Evolutionary conservation across 495 filamentous ascomycete species (phyloP), one percentile per base, ranked within the genome.

Genomic region (Penicillium antarcticum): DNA sequence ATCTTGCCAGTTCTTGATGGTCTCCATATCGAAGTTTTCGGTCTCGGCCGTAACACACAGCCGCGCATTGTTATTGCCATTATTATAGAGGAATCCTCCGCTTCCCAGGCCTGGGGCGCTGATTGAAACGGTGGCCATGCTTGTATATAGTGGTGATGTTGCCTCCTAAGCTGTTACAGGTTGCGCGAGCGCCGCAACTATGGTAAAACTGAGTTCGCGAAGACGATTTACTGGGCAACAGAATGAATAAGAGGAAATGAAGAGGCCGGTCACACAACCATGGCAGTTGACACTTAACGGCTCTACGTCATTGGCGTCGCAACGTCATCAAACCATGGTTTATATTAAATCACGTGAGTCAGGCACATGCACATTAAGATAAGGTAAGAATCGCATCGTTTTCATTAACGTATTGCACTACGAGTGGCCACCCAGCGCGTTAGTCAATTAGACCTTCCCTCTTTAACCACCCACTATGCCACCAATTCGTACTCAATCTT

Each of bases 11-110:
- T 76, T 72, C 14, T 72, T 68, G 24, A 86, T 49, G 0, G 77
- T 80, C 5, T 77, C 62, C 6, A 63, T 46, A 57, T 88, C 85
- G 55, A 87, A 88, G 3, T 85, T 82, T 0, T 71, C 67, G 11
- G 68, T 70, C 56, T 88, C 84, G 5, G 85, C 75, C 0, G 85
- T 84, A 37, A 89, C 67, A 57, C 83, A 83, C n/a, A 89, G 58
- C 13, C 75, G 73, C 4, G 80, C 80, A n/a, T 77, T 73, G 21
- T 68, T 63, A 18, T 63, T 51, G n/a, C 66, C 67, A 35, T 67
- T 68, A 33, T 70, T 74, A 40, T 73, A 73, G 18, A 76, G 57
- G 8, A 76, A 67, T 0, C 73, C 73, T 1, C 73, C 73, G 36
- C 53, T 60, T 31, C 43, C 56, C 11, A 68, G 42, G 5, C 69